These are phyloP conservation scores for Wickerhamomyces ciferrii DNA, from an alignment of 805 yeast genomes.

Conservation along the genomic window DNA sequence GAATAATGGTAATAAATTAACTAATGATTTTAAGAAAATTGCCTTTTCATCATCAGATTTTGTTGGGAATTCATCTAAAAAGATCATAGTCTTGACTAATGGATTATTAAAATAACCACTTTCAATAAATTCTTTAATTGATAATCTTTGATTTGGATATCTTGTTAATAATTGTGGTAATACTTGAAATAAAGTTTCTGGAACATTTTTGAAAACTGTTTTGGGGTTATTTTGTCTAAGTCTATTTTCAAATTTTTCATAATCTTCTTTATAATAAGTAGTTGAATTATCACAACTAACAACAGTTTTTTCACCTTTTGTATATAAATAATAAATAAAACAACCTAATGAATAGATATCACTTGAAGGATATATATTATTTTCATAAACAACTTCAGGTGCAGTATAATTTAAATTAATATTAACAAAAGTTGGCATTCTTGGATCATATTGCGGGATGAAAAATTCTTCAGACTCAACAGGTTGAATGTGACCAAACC, in stretches of 20 bases:
- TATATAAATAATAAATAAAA: slow-evolving; percentile 66
- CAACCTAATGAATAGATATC: slow-evolving; percentile 87
- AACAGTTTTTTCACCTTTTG: slow-evolving; percentile 41
- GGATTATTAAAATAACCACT: slow-evolving; percentile 80
- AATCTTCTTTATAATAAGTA: slow-evolving; percentile 57
- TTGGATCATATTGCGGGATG: slow-evolving; percentile 67
- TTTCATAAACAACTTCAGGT: slow-evolving; percentile 75
- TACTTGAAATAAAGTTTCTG: slow-evolving; percentile 41
- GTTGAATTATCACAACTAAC: slow-evolving; percentile 47
- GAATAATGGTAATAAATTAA: slow-evolving; percentile 46
- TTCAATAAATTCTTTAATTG: slow-evolving; percentile 63
- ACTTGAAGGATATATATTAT: slow-evolving; percentile 55
- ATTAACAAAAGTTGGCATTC: slow-evolving; percentile 69
- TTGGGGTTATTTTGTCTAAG: slow-evolving; percentile 31
- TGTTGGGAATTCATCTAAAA: slow-evolving; percentile 79
- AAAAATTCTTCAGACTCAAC: slow-evolving; percentile 50
- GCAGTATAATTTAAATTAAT: slow-evolving; percentile 72
- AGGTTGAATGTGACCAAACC: slow-evolving; percentile 58
- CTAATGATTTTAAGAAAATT: slow-evolving; percentile 62
- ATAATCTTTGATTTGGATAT: slow-evolving; percentile 49
- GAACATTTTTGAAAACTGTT: slow-evolving; percentile 51
- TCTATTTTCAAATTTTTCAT: slow-evolving; percentile 42
- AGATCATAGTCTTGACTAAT: slow-evolving; percentile 71
- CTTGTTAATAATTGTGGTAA: slow-evolving; percentile 51
- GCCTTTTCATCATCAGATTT: slow-evolving; percentile 62